These are phyloP conservation scores for Mucor indicus DNA, from an alignment of 371 early-diverging fungal genomes.

Conservation along the genomic window DNA sequence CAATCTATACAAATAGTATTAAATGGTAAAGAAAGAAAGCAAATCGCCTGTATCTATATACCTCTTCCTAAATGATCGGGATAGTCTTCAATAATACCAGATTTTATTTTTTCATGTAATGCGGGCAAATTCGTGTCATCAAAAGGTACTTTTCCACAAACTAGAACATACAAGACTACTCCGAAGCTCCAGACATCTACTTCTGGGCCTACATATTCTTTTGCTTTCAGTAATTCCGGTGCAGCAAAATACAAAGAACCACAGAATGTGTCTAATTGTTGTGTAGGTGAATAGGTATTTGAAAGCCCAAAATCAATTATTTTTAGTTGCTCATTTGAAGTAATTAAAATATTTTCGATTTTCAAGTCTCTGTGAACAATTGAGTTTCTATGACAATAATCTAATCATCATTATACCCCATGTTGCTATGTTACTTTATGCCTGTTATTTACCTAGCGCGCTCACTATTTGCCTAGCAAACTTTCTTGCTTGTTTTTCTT, in stretches of 20 bases:
- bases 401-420: conserved; percentile 15
- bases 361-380: conserved; percentile 65
- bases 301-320: conserved; percentile 88
- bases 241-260: conserved; percentile 81
- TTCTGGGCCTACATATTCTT: conserved; percentile 80
- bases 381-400: conserved; percentile 72
- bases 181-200: conserved; percentile 93
- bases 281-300: conserved; percentile 68
- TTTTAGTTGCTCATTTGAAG: conserved; percentile 49
- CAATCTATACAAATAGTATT: conserved; percentile 63
- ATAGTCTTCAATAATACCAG: conserved; percentile 52
- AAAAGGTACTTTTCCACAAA: conserved; percentile 84
- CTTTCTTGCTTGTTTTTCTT: conserved; percentile 69
- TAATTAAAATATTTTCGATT: conserved; percentile 87
- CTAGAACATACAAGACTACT: conserved; percentile 81
- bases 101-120: conserved; percentile 65
- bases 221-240: conserved; percentile 82
- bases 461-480: conserved; percentile 82
- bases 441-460: conserved; percentile 54
- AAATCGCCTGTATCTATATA: conserved; percentile 16
- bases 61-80: conserved; percentile 47
- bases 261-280: conserved; percentile 72
- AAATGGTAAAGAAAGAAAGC: no score
- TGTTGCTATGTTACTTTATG: neutral
- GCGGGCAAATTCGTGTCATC: conserved; percentile 64